A percentile compares a stretch with the other conserved stretches of the same genome.
Conservation (phyloP, 208 protist species). For the Wallacemonas collosoma region DNA sequence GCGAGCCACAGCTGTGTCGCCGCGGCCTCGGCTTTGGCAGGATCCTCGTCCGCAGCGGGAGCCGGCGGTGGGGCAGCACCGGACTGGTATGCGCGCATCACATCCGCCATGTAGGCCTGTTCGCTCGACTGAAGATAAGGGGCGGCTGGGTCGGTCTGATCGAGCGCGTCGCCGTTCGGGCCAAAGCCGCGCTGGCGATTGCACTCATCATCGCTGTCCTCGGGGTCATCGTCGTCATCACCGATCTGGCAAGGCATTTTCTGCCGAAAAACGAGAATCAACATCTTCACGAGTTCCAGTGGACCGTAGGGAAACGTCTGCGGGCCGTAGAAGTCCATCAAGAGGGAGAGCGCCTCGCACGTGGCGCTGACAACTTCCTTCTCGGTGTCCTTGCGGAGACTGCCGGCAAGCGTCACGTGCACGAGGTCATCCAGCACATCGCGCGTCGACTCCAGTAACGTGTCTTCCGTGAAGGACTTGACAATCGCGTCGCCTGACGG, state of each 20-base stretch:
- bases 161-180: slow-evolving; percentile 10
- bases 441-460: slow-evolving; percentile 47
- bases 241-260: slow-evolving; percentile 51
- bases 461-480: slow-evolving; percentile 41
- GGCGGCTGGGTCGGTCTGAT: slow-evolving; percentile 25
- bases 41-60: slow-evolving; percentile 26
- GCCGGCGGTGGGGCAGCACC: slow-evolving; percentile 23
- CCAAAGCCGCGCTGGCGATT: slow-evolving; percentile 14
- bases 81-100: slow-evolving; percentile 29
- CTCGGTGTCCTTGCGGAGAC: slow-evolving; percentile 59
- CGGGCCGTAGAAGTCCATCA: slow-evolving; percentile 78
- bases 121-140: slow-evolving; percentile 24
- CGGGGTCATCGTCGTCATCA: slow-evolving; percentile 38
- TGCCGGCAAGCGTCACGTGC: slow-evolving; percentile 40
- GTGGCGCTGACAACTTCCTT: slow-evolving; percentile 74
- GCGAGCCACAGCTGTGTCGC: slow-evolving; percentile 27
- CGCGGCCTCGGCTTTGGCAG: slow-evolving; percentile 13
- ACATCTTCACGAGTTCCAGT: slow-evolving; percentile 49
- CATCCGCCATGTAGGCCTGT: slow-evolving; percentile 25
- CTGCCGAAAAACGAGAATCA: slow-evolving; percentile 53
- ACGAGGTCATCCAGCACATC: slow-evolving; percentile 57
- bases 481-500: slow-evolving; percentile 15
- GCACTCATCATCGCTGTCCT: slow-evolving; percentile 41
- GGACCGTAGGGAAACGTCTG: slow-evolving; percentile 45
- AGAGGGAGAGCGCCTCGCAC: slow-evolving; percentile 63